phyloP scores from a whole-genome alignment of 192 early-diverging fungal species.

The Coemansia javaensis region DNA sequence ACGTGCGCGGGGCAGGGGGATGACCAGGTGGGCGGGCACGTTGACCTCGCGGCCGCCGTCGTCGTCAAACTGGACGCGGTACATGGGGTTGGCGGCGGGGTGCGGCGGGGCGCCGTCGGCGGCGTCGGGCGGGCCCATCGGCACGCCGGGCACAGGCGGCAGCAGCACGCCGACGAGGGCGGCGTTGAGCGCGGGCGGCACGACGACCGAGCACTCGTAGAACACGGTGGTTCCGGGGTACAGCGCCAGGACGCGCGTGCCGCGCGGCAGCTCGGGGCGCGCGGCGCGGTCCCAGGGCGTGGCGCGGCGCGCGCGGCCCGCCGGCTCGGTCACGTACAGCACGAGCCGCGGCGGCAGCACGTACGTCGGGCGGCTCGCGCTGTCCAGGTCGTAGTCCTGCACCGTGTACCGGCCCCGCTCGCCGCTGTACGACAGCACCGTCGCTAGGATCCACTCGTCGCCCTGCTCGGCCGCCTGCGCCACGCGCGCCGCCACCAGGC shows the following conservation, averaged over 20 bases:
- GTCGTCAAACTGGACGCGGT: constrained; percentile 46
- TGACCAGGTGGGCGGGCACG: constrained; percentile 41
- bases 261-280: constrained; percentile 33
- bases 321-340: constrained; percentile 16
- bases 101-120: constrained; percentile 6
- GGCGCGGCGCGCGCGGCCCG: no score
- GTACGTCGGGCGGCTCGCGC: constrained; percentile 29
- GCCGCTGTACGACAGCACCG: constrained; percentile 25
- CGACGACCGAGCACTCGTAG: constrained; percentile 30
- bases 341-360: constrained; percentile 27
- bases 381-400: constrained; percentile 43
- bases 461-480: constrained; percentile 8
- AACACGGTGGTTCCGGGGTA: constrained; percentile 46
- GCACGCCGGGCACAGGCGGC: constrained; percentile 4
- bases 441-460: constrained; percentile 45
- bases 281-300: constrained; percentile 27
- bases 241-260: constrained; percentile 36
- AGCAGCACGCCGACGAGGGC: background rate
- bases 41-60: constrained; percentile 35
- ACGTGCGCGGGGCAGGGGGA: constrained; percentile 16
- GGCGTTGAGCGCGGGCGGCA: constrained; percentile 34
- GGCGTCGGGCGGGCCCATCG: constrained; percentile 5
- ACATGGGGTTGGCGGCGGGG: constrained; percentile 30
- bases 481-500: constrained; percentile 35
- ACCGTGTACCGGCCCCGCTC: constrained; percentile 43